A percentile compares a stretch with the other conserved stretches of the same genome.
Evolutionary conservation across 805 yeast genomes (phyloP).

Genomic region (Zygosaccharomyces kombuchaensis): DNA sequence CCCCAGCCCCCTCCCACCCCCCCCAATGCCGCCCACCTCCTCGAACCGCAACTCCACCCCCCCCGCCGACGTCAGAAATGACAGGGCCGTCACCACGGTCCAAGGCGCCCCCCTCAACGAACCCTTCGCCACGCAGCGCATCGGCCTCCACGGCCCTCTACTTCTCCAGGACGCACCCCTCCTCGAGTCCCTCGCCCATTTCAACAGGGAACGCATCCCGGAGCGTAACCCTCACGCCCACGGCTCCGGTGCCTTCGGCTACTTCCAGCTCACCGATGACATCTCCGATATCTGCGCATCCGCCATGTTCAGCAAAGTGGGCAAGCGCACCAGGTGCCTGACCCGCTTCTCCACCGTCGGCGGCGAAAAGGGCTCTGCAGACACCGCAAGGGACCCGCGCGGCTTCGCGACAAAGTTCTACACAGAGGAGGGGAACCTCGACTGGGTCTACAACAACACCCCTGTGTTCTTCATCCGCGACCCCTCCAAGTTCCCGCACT

Average conservation of each 20-base stretch:
- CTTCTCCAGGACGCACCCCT: slow-evolving; percentile 76
- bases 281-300: slow-evolving; percentile 68
- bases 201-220: slow-evolving; percentile 85
- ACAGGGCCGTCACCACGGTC: slow-evolving; percentile 63
- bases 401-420: slow-evolving; percentile 63
- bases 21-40: too few species aligned
- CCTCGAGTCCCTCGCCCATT: slow-evolving; percentile 79
- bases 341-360: slow-evolving; percentile 75
- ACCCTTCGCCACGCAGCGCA: slow-evolving; percentile 71
- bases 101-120: slow-evolving; percentile 75
- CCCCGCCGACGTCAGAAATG: slow-evolving; percentile 32
- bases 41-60: too few species aligned
- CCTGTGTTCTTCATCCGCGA: slow-evolving; percentile 64
- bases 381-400: slow-evolving; percentile 64
- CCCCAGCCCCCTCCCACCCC: too few species aligned
- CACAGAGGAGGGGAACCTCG: slow-evolving; percentile 65
- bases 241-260: slow-evolving; percentile 89
- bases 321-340: slow-evolving; percentile 70
- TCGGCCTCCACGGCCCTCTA: slow-evolving; percentile 73
- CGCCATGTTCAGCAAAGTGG: slow-evolving; percentile 65
- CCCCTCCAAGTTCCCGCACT: slow-evolving; percentile 59
- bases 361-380: slow-evolving; percentile 65
- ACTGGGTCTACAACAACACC: slow-evolving; percentile 72
- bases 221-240: slow-evolving; percentile 93
- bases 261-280: slow-evolving; percentile 83